phyloP scores from a whole-genome alignment of 2,329 filamentous ascomycete species.

The Apiospora rasikravindrae region DNA sequence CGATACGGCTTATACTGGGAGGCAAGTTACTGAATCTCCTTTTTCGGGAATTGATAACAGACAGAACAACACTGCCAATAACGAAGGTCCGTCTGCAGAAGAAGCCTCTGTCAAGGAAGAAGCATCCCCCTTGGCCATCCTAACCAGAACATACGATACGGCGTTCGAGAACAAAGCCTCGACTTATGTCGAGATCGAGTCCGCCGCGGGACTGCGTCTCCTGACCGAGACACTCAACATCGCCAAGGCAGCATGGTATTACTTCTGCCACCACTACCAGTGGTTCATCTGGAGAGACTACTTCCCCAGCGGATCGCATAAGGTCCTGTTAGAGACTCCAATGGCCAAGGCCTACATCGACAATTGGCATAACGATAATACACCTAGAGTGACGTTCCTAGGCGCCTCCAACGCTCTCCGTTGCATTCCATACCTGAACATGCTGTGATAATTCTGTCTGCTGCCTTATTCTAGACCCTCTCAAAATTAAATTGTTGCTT shows the following conservation, averaged over 20 bases:
- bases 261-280: neutral
- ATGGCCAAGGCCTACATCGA: neutral
- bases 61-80: too few species aligned
- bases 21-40: too few species aligned
- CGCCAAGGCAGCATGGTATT: neutral
- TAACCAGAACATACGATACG: neutral
- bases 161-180: neutral
- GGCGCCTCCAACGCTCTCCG: neutral
- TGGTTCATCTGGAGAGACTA: neutral
- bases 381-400: neutral
- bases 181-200: neutral
- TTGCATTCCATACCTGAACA: too few species aligned
- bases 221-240: neutral
- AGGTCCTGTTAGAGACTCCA: neutral
- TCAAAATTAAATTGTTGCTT: too few species aligned
- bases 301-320: neutral
- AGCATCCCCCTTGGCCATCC: too few species aligned
- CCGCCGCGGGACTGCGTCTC: neutral
- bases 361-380: neutral
- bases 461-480: too few species aligned
- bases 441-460: too few species aligned
- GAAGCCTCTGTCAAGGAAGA: neutral
- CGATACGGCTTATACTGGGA: too few species aligned
- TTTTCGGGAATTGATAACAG: too few species aligned
- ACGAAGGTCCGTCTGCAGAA: too few species aligned